These are phyloP conservation scores for Boletus vinaceobasis DNA, from an alignment of 768 basidiomycete genomes.

Conservation along the genomic window DNA sequence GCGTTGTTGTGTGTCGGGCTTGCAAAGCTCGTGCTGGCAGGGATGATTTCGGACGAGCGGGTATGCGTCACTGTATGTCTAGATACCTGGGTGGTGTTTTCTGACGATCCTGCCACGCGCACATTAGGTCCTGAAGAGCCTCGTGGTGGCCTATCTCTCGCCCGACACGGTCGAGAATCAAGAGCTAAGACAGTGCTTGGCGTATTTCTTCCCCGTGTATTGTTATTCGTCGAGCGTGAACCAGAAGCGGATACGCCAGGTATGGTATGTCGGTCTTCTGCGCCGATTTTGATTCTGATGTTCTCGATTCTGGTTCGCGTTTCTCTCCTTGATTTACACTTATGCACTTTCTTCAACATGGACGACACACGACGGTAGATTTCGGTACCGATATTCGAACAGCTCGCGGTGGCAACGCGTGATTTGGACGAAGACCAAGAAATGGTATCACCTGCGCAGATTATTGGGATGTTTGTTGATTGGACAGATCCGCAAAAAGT, in stretches of 20 bases:
- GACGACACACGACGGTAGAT: conserved; percentile 43
- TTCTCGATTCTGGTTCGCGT: background rate
- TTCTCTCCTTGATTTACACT: background rate
- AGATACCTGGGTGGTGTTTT: background rate
- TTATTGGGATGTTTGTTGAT: conserved; percentile 76
- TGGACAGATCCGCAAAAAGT: conserved; percentile 86
- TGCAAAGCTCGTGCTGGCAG: conserved; percentile 80
- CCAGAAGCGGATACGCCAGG: conserved; percentile 68
- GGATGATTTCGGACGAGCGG: conserved; percentile 67
- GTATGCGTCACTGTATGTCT: conserved; percentile 39
- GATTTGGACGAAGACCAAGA: conserved; percentile 70
- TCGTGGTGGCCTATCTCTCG: conserved; percentile 66
- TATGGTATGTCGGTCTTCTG: background rate
- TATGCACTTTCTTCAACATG: background rate
- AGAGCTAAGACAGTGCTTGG: conserved; percentile 78
- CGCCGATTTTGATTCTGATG: background rate
- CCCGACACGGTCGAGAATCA: conserved; percentile 80
- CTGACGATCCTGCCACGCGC: background rate
- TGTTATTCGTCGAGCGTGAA: conserved; percentile 76
- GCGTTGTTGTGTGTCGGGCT: conserved; percentile 75
- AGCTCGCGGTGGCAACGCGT: conserved; percentile 53
- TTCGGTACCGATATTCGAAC: conserved; percentile 64
- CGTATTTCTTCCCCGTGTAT: conserved; percentile 84
- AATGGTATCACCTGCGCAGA: conserved; percentile 70
- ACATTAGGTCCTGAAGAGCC: conserved; percentile 43